Evolutionary conservation across 1,284 basidiomycete genomes (phyloP).

Genomic region (Puccinia coronata): DNA sequence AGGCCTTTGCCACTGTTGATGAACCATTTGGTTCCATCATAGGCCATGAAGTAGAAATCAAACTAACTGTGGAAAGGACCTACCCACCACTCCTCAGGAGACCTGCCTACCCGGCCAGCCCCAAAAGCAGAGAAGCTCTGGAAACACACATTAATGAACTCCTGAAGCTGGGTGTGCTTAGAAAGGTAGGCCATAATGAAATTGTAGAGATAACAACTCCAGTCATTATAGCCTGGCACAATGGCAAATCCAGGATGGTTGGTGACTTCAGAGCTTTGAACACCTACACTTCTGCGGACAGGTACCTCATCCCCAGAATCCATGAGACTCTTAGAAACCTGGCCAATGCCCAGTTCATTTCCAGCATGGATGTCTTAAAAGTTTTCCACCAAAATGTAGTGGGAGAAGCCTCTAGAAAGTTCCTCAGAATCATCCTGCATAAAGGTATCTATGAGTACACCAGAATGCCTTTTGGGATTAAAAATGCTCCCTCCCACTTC

Average conservation of each 20-base stretch:
- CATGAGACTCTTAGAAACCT: background rate
- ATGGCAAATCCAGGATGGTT: background rate
- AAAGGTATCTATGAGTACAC: constrained; percentile 12
- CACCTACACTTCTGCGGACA: background rate
- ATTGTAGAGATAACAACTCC: background rate
- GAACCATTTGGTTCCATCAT: background rate
- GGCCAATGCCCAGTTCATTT: background rate
- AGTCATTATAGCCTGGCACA: background rate
- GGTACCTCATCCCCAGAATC: background rate
- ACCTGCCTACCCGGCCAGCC: constrained; percentile 29
- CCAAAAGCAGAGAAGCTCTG: constrained; percentile 7
- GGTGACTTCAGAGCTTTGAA: constrained; percentile 5
- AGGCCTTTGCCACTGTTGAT: background rate
- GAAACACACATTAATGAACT: background rate
- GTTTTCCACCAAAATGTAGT: constrained; percentile 24
- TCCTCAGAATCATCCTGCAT: background rate
- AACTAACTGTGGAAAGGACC: background rate
- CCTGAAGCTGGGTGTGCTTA: background rate
- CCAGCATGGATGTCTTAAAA: constrained; percentile 18
- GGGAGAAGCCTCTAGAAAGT: background rate
- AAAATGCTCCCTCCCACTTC: constrained; percentile 16
- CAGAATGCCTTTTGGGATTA: constrained; percentile 37
- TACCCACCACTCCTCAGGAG: constrained; percentile 21
- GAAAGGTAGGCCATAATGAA: background rate
- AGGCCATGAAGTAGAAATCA: constrained; percentile 2